Conservation (phyloP, 257 asterid species). For the Scutellaria barbata region DNA sequence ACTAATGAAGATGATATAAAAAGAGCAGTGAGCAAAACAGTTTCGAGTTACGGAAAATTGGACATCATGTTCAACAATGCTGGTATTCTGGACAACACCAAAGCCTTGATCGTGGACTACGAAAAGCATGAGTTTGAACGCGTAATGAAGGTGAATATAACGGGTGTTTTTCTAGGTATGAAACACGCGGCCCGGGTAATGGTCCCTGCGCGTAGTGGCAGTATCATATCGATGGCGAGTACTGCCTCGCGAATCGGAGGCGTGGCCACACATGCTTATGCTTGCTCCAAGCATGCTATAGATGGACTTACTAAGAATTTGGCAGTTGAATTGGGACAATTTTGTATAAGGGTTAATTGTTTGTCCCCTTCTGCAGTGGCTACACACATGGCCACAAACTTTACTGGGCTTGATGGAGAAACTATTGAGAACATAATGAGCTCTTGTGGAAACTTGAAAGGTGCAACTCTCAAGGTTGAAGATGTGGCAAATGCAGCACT, state of each 20-base stretch:
- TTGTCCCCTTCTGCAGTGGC: conserved; percentile 50
- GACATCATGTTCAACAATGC: conserved; percentile 73
- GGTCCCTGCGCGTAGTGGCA: conserved; percentile 50
- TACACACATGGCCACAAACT: conserved; percentile 43
- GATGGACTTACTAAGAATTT: conserved; percentile 54
- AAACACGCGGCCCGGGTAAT: conserved; percentile 64
- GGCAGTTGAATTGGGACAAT: conserved; percentile 59
- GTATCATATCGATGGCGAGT: conserved; percentile 56
- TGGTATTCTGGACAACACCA: conserved; percentile 39
- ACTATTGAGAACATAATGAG: conserved; percentile 39
- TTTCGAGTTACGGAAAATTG: conserved; percentile 50
- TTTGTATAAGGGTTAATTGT: too few species aligned
- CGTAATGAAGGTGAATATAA: conserved; percentile 53
- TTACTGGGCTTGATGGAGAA: conserved; percentile 41
- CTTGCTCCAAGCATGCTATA: conserved; percentile 59
- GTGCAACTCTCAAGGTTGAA: conserved; percentile 37
- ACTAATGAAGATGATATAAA: conserved; percentile 50
- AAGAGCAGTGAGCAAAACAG: conserved; percentile 44
- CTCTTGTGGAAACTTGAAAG: conserved; percentile 46
- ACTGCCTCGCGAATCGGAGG: conserved; percentile 44
- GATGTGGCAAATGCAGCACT: conserved; percentile 63
- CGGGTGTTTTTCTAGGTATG: conserved; percentile 56
- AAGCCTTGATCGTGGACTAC: conserved; percentile 40
- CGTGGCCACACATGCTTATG: conserved; percentile 51
- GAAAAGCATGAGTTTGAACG: conserved; percentile 44